Percentiles rank a stretch among this genome's conserved stretches.
Evolutionary conservation across 495 filamentous ascomycete species (phyloP).

Genomic region (Penicillium canariense): DNA sequence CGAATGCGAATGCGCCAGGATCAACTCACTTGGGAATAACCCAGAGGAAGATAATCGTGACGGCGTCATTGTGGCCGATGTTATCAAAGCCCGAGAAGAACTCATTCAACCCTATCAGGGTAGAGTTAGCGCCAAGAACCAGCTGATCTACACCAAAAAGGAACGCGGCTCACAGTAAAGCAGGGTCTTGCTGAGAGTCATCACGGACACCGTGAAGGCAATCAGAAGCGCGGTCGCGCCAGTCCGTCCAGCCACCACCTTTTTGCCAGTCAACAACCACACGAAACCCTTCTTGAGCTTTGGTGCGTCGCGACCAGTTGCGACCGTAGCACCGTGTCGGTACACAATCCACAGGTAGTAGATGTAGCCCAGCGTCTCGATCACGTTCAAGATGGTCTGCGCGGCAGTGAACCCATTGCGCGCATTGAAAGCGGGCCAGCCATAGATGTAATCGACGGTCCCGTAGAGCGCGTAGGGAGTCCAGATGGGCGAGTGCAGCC

Average conservation of each 20-base stretch:
- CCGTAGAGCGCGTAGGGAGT: constrained; percentile 80
- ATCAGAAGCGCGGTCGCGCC: constrained; percentile 65
- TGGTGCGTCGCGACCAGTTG: constrained; percentile 31
- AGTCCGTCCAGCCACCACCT: constrained; percentile 54
- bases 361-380: constrained; percentile 70
- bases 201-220: constrained; percentile 65
- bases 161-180: constrained; percentile 71
- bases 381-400: constrained; percentile 68
- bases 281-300: constrained; percentile 34
- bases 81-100: constrained; percentile 73
- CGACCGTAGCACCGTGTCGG: constrained; percentile 38
- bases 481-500: constrained; percentile 72
- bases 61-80: constrained; percentile 68
- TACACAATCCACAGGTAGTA: constrained; percentile 66
- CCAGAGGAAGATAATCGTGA: constrained; percentile 63
- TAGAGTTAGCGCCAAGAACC: constrained; percentile 6
- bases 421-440: constrained; percentile 70
- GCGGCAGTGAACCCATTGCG: constrained; percentile 77
- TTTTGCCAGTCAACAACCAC: constrained; percentile 47
- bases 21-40: constrained; percentile 75
- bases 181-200: constrained; percentile 86
- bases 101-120: constrained; percentile 66
- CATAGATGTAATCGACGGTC: constrained; percentile 79
- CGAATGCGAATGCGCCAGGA: not conserved
- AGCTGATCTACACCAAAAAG: not conserved